Evolutionary conservation across 148 eudicot genomes (phyloP), one percentile per base, ranked within the genome.

Genomic region (Silene conica): DNA sequence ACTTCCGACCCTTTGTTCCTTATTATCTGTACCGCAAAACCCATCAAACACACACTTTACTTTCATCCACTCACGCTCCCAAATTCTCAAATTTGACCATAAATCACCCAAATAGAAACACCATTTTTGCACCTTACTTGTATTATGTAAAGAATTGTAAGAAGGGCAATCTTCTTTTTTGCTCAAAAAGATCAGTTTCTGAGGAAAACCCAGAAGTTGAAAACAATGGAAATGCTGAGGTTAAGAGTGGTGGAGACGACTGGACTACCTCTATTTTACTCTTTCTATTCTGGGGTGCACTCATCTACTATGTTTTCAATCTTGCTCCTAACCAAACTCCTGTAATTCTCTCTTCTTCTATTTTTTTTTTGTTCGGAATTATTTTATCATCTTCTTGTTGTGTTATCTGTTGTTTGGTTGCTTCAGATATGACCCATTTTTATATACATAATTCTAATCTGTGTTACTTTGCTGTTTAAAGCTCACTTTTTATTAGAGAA

Each of bases 311-410:
- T 76, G 84, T 90, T 57, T 89, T 88, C 82, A 78, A 83, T 78
- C 84, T 92, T 57, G 43, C 97, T 50, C 98, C 98, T 71, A 81
- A 91, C 61, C 97, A 91, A 70, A 91, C 97, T 26, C 98, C 98
- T 82, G 97, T 88, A 93, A 7, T 45, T 16, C 19, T 75, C 77
- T 20, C 4, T 5, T 28, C 6, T 15, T n/a, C 15, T 73, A 8
- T 25, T 6, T 31, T 20, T 1, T 13, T 63, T 8, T 65, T 46
- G 50, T 26, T 26, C 28, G 34, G 34, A 31, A 31, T 31, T 31
- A 31, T 31, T 31, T 31, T 0, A 31, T 31, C 34, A 31, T 31
- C 34, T 31, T 31, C 4, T 31, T 31, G 3, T 31, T 31, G 5
- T 31, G 34, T 31, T 31, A 2, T 31, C 34, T 31, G 22, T 26